Percentiles rank a stretch among this genome's conserved stretches.
Evolutionary conservation across 495 filamentous ascomycete species (phyloP).

Genomic region (Aspergillus baeticus): DNA sequence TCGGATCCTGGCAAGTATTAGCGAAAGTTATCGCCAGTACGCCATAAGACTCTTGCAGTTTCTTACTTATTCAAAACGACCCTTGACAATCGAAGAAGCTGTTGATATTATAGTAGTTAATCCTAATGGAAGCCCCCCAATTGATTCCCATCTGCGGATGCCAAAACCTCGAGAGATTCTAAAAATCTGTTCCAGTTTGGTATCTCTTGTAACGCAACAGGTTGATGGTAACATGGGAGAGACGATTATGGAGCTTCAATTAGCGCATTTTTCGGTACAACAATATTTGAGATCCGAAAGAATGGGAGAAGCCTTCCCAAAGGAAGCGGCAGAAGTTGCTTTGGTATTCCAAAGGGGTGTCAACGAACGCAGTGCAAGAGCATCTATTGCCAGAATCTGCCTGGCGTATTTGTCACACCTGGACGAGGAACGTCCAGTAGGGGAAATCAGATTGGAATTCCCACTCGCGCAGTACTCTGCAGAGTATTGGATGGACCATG

Average conservation of each 20-base stretch:
- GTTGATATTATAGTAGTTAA: constrained; percentile 20
- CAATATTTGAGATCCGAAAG: constrained; percentile 10
- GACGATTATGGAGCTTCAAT: constrained; percentile 6
- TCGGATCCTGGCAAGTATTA: constrained; percentile 29
- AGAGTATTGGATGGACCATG: constrained; percentile 13
- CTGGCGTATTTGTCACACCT: constrained; percentile 14
- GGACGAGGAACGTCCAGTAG: background rate
- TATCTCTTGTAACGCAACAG: constrained; percentile 6
- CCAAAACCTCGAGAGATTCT: constrained; percentile 11
- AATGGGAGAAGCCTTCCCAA: constrained; percentile 4
- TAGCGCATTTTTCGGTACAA: constrained; percentile 14
- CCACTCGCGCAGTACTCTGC: constrained; percentile 10
- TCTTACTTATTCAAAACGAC: constrained; percentile 23
- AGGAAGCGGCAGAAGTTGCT: background rate
- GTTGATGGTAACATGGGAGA: background rate
- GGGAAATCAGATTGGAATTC: background rate
- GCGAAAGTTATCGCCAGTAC: constrained; percentile 11
- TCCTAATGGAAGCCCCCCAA: background rate
- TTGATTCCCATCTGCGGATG: constrained; percentile 12
- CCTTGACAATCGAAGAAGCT: constrained; percentile 25
- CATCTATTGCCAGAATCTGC: constrained; percentile 9
- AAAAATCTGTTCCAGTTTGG: constrained; percentile 9
- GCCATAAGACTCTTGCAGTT: constrained; percentile 30
- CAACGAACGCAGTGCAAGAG: constrained; percentile 10
- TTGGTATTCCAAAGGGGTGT: background rate